Evolutionary conservation across 345 rosid genomes (phyloP), one percentile per base, ranked within the genome.

Genomic region (Hibiscus syriacus): DNA sequence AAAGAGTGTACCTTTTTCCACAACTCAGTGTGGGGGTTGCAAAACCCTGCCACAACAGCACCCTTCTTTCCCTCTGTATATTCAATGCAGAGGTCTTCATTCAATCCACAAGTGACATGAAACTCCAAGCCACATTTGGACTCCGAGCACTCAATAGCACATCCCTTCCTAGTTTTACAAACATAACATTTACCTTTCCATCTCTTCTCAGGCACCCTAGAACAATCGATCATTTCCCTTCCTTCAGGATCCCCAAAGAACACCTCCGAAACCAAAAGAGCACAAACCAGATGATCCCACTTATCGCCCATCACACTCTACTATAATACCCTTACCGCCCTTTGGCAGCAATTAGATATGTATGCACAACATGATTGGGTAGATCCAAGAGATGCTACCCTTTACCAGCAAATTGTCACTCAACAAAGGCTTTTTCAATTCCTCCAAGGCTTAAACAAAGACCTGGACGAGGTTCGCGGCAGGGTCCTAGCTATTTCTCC

Each of bases 1-100:
- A n/a, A n/a, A n/a, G n/a, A n/a, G 32, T 50, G 75, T 72, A 93
- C 99, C 90, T 82, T 89, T 64, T 87, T 79, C 99, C 99, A 94
- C 0, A 91, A 48, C 4, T 86, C 79, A 1, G 92, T 80, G 64
- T 94, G 97, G 25, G 57, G 78, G 76, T 78, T 83, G 81, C 99
- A 94, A 72, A 94, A 94, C 6, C 90, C 97, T 70, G 92, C 95
- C 58, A 94, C 95, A 17, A 94, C 81, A 57, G 85, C 86, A 46
- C 86, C 88, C 73, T 78, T 85, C 73, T 77, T 90, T 34, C 92
- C 84, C 78, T 87, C 80, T 52, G 72, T 83, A 64, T 87, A 91
- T 82, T 94, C 99, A 66, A 94, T 74, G 19, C 84, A 85, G 66
- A 87, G 86, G 74, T 87, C 87, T 38, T 89, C 86, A 20, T 78